Evolutionary conservation across 495 filamentous ascomycete species (phyloP).

Genomic region (Podospora comata): DNA sequence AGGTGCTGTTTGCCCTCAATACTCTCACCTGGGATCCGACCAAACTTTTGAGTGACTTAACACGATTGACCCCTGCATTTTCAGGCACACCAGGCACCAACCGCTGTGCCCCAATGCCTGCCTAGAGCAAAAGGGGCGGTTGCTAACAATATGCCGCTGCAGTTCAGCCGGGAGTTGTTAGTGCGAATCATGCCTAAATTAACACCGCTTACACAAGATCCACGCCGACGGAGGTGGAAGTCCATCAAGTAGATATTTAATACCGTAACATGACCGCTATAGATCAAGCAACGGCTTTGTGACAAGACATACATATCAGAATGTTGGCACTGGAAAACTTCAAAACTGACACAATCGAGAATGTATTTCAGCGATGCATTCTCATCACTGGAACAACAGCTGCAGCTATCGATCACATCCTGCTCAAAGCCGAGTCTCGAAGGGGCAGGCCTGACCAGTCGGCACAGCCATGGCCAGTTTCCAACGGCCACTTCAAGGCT

Average conservation of each 20-base stretch:
- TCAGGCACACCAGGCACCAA: neutral
- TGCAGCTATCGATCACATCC: slow-evolving; percentile 2
- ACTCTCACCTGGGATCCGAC: too few species aligned
- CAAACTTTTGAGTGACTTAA: too few species aligned
- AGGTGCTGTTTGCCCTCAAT: too few species aligned
- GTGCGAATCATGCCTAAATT: neutral
- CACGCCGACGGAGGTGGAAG: neutral
- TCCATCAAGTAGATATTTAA: neutral
- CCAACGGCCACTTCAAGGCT: slow-evolving; percentile 70
- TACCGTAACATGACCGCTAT: neutral
- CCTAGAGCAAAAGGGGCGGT: neutral
- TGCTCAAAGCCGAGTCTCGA: slow-evolving; percentile 8
- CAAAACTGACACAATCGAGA: neutral
- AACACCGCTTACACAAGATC: neutral
- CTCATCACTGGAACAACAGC: slow-evolving; percentile 17
- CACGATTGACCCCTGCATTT: neutral
- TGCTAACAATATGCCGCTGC: neutral
- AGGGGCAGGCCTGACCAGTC: slow-evolving; percentile 19
- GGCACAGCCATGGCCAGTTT: slow-evolving; percentile 60
- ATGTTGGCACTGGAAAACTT: slow-evolving; percentile 20
- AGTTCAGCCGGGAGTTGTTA: neutral
- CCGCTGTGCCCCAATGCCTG: neutral
- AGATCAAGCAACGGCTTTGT: neutral
- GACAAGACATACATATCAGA: neutral
- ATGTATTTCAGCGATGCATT: slow-evolving; percentile 23